phyloP scores from a whole-genome alignment of 2,329 filamentous ascomycete genomes.

The Paraconiothyrium sp. region DNA sequence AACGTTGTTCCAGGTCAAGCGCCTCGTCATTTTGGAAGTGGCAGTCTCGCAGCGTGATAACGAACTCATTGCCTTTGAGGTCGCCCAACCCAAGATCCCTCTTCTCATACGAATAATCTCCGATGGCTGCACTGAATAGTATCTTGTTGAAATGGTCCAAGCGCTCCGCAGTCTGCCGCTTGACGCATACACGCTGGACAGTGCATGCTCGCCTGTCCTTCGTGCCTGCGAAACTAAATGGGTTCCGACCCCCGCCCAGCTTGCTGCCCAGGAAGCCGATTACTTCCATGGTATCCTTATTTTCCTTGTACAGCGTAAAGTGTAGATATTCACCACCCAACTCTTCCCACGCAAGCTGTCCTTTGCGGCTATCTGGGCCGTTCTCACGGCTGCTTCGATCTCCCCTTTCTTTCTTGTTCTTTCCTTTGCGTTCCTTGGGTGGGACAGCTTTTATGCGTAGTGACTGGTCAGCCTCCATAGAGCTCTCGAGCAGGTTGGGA shows the following conservation, averaged over 20 bases:
- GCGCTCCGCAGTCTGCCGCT: constrained; percentile 67
- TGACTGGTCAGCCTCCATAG: constrained; percentile 75
- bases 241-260: constrained; percentile 73
- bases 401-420: constrained; percentile 31
- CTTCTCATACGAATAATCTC: constrained; percentile 81
- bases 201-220: constrained; percentile 91
- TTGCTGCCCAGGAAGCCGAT: constrained; percentile 78
- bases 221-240: constrained; percentile 84
- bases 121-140: constrained; percentile 71
- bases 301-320: constrained; percentile 95
- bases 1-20: constrained; percentile 43
- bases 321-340: constrained; percentile 83
- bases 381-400: constrained; percentile 32
- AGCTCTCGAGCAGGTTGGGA: constrained; percentile 77
- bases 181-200: constrained; percentile 79
- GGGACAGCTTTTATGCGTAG: constrained; percentile 65
- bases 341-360: constrained; percentile 67
- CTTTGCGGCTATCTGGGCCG: constrained; percentile 37
- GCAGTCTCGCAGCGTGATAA: constrained; percentile 89
- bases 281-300: constrained; percentile 95
- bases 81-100: constrained; percentile 82
- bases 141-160: constrained; percentile 70
- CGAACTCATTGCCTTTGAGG: constrained; percentile 88
- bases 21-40: constrained; percentile 63
- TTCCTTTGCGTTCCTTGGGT: constrained; percentile 48